These are phyloP conservation scores for Leptographium galeiforme DNA, from an alignment of 2,329 filamentous ascomycete species.

Conservation along the genomic window DNA sequence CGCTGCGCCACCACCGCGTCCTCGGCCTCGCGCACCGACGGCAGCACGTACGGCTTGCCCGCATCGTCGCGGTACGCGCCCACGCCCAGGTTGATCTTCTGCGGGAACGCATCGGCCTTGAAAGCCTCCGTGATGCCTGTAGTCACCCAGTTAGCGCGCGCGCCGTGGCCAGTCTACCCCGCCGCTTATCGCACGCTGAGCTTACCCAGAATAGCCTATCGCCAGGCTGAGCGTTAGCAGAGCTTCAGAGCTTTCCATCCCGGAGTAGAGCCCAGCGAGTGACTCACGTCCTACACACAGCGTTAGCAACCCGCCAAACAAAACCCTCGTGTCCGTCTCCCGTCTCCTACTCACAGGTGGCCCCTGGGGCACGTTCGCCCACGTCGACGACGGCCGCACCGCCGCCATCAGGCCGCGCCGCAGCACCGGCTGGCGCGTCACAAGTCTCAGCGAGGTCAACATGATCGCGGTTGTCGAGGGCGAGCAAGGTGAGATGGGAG, in stretches of 20 bases:
- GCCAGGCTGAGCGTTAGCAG: slow-evolving; percentile 6
- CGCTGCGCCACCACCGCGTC: slow-evolving; percentile 64
- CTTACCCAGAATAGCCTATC: slow-evolving; percentile 62
- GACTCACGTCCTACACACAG: too few relatives aligned
- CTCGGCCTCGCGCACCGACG: slow-evolving; percentile 82
- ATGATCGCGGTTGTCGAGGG: slow-evolving; percentile 22
- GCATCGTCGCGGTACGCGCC: slow-evolving; percentile 97
- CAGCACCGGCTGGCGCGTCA: slow-evolving; percentile 33
- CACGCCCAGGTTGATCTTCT: slow-evolving; percentile 98
- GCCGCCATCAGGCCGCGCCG: slow-evolving; percentile 25
- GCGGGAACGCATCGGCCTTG: slow-evolving; percentile 84
- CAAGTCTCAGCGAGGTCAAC: slow-evolving; percentile 42
- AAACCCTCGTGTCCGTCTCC: background rate
- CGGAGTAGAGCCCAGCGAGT: background rate
- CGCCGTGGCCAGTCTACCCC: slow-evolving; percentile 4
- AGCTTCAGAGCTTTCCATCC: background rate
- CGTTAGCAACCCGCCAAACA: too few relatives aligned
- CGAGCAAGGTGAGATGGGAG: background rate
- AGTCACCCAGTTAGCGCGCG: background rate
- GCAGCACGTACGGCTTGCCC: slow-evolving; percentile 95
- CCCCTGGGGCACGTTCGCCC: slow-evolving; percentile 83
- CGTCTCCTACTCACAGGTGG: slow-evolving; percentile 59
- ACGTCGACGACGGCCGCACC: slow-evolving; percentile 58
- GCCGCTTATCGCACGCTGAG: background rate
- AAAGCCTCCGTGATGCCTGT: slow-evolving; percentile 91